Percentiles rank a stretch among this genome's conserved stretches.
These are phyloP conservation scores for Tilletia indica DNA, from an alignment of 1,284 basidiomycete species.

Conservation along the genomic window DNA sequence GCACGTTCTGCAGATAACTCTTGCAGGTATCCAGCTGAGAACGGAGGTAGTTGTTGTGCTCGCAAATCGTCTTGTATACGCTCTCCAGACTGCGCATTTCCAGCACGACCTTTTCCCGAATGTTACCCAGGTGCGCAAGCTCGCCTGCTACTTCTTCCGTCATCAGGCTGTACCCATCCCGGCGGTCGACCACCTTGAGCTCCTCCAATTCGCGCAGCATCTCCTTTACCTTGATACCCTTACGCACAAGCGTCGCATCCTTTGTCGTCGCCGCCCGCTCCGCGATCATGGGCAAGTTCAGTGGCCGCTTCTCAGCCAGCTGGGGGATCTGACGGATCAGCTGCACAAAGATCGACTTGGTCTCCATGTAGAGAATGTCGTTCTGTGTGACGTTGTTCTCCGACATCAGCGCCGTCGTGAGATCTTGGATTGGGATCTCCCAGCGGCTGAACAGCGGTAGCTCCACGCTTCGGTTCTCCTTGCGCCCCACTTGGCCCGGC, in stretches of 20 bases:
- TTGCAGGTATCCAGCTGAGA: slow-evolving; percentile 98
- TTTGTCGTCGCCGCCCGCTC: slow-evolving; percentile 95
- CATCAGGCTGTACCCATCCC: slow-evolving; percentile 87
- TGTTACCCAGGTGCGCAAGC: slow-evolving; percentile 89
- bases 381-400: slow-evolving; percentile 92
- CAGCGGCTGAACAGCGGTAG: slow-evolving; percentile 91
- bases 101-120: slow-evolving; percentile 88
- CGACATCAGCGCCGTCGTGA: slow-evolving; percentile 87
- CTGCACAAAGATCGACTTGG: too few species aligned
- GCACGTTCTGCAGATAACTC: slow-evolving; percentile 95
- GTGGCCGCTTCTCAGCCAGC: too few species aligned
- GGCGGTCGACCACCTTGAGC: slow-evolving; percentile 76
- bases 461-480: slow-evolving; percentile 93
- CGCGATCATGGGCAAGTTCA: too few species aligned
- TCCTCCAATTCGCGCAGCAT: slow-evolving; percentile 95
- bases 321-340: too few species aligned
- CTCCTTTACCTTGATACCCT: slow-evolving; percentile 98
- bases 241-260: slow-evolving; percentile 87
- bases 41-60: slow-evolving; percentile 96
- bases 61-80: slow-evolving; percentile 98
- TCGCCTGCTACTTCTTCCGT: slow-evolving; percentile 94
- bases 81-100: slow-evolving; percentile 90
- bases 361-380: too few species aligned
- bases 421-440: slow-evolving; percentile 98
- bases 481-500: slow-evolving; percentile 89